phyloP scores from a whole-genome alignment of 2,329 filamentous ascomycete genomes.

The Scytalidium sp. region DNA sequence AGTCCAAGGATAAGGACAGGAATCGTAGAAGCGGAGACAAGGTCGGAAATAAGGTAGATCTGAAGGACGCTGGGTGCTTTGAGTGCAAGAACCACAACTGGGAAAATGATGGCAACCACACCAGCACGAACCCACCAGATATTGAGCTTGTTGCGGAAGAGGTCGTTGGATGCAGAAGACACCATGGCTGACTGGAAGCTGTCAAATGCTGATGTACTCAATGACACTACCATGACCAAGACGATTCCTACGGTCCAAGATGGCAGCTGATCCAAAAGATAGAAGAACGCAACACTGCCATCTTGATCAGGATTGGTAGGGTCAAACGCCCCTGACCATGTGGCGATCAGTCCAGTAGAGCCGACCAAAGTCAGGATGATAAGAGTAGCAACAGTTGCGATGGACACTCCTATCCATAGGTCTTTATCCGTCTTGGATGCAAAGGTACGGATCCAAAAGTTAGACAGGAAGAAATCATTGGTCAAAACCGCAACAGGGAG shows the following conservation, averaged over 20 bases:
- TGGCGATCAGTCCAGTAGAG: slow-evolving; percentile 69
- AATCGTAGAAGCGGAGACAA: slow-evolving; percentile 73
- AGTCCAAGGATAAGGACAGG: slow-evolving; percentile 74
- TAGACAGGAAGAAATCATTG: slow-evolving; percentile 84
- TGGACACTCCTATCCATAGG: slow-evolving; percentile 69
- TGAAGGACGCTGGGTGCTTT: slow-evolving; percentile 72
- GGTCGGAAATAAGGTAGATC: slow-evolving; percentile 79
- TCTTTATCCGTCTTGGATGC: slow-evolving; percentile 77
- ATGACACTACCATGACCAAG: slow-evolving; percentile 74
- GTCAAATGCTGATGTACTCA: slow-evolving; percentile 78
- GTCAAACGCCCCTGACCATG: slow-evolving; percentile 69
- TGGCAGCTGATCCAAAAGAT: slow-evolving; percentile 68
- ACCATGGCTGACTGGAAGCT: slow-evolving; percentile 81
- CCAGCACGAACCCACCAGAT: slow-evolving; percentile 69
- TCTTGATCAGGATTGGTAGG: slow-evolving; percentile 58
- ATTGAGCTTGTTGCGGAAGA: slow-evolving; percentile 78
- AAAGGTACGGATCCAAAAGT: slow-evolving; percentile 82
- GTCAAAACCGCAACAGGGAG: slow-evolving; percentile 77
- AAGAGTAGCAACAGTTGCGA: slow-evolving; percentile 63
- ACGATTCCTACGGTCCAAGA: slow-evolving; percentile 80
- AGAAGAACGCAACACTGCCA: slow-evolving; percentile 72
- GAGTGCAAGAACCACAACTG: slow-evolving; percentile 70
- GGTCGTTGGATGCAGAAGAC: slow-evolving; percentile 78
- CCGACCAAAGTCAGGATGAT: slow-evolving; percentile 72
- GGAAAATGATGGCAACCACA: slow-evolving; percentile 72